Evolutionary conservation across 2,329 filamentous ascomycete genomes (phyloP).

Genomic region (Hymenoscyphus fraxineus): DNA sequence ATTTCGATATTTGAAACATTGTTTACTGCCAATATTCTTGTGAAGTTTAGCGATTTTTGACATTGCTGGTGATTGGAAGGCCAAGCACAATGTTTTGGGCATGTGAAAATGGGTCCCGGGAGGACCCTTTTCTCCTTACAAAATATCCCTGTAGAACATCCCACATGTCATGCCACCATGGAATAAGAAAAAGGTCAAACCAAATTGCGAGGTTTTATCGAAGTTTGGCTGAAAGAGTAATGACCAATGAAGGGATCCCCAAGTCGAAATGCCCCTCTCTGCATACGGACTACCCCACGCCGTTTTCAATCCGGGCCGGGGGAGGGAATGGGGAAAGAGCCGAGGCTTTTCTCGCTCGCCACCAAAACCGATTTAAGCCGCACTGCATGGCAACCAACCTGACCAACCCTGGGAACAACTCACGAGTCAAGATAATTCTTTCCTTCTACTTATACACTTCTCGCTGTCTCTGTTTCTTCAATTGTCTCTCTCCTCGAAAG

Average conservation of each 20-base stretch:
- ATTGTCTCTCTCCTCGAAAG: not conserved
- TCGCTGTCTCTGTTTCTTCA: not conserved
- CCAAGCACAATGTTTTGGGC: not conserved
- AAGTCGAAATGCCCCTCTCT: not conserved
- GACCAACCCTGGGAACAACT: not conserved
- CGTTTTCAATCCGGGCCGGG: not conserved
- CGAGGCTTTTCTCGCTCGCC: not conserved
- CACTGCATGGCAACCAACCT: not conserved
- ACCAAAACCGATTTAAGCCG: not conserved
- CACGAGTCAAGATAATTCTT: not conserved
- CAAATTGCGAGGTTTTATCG: not conserved
- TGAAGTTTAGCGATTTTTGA: no score
- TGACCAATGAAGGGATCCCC: not conserved
- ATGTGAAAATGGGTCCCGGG: not conserved
- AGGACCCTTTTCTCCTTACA: not conserved
- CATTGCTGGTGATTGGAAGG: not conserved
- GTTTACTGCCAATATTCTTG: no score
- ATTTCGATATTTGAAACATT: no score
- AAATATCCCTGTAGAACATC: not conserved
- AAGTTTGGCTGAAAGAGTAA: not conserved
- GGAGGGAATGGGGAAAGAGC: no score
- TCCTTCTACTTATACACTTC: not conserved
- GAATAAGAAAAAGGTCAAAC: not conserved
- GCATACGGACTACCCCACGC: conserved; percentile 2
- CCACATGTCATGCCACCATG: not conserved